Evolutionary conservation across 306 rosid genomes (phyloP).

Genomic region (Styphnolobium japonicum): DNA sequence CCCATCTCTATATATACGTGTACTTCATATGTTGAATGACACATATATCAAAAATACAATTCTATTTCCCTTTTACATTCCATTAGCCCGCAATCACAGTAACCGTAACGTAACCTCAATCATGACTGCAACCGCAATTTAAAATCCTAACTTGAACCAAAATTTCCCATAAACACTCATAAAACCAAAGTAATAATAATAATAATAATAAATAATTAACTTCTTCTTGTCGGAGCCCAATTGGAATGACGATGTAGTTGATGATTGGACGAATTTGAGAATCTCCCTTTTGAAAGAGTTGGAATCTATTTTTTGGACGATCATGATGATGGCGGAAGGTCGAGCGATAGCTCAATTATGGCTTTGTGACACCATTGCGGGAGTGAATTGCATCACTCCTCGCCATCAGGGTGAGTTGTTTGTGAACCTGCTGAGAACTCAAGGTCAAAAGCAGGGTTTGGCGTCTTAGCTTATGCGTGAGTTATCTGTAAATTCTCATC

Average conservation of each 20-base stretch:
- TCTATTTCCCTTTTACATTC: no score
- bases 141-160: no score
- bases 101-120: no score
- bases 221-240: constrained; percentile 58
- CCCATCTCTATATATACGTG: no score
- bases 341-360: constrained; percentile 76
- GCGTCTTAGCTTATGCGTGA: constrained; percentile 74
- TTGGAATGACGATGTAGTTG: constrained; percentile 35
- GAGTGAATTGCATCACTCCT: constrained; percentile 41
- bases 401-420: constrained; percentile 54
- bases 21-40: no score
- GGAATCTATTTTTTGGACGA: constrained; percentile 59
- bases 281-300: constrained; percentile 55
- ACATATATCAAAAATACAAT: no score
- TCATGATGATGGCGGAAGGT: constrained; percentile 49
- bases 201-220: constrained; percentile 56
- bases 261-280: constrained; percentile 35
- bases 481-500: neutral
- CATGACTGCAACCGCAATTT: no score
- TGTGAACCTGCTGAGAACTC: constrained; percentile 43
- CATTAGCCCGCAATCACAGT: no score
- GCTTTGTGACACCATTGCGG: constrained; percentile 68
- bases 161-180: no score
- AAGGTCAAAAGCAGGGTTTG: constrained; percentile 37
- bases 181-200: no score